Evolutionary conservation across 139 green algal genomes (phyloP).

Genomic region (Chlamydomonas incerta): DNA sequence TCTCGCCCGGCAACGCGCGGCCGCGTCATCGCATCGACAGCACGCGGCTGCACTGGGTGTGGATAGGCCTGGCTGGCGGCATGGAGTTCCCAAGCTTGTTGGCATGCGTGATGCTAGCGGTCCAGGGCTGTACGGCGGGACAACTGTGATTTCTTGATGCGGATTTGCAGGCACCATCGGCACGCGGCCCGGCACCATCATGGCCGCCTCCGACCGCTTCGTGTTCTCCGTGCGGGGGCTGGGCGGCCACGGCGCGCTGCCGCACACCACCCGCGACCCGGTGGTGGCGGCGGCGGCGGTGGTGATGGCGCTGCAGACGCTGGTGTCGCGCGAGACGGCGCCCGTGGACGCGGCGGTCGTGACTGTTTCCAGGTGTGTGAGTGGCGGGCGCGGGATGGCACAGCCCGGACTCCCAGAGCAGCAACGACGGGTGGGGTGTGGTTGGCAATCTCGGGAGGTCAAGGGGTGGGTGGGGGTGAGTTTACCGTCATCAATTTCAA

Average conservation of each 20-base stretch:
- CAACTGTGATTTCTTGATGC: too few relatives aligned
- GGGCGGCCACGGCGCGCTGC: slow-evolving; percentile 91
- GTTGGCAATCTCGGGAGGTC: too few relatives aligned
- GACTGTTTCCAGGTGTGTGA: slow-evolving; percentile 62
- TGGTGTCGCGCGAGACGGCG: slow-evolving; percentile 63
- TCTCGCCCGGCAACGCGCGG: too few relatives aligned
- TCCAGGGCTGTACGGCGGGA: background rate
- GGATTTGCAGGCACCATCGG: slow-evolving; percentile 68
- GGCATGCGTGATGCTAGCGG: too few relatives aligned
- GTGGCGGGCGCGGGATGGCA: background rate
- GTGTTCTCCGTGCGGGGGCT: slow-evolving; percentile 68
- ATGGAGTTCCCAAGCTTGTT: too few relatives aligned
- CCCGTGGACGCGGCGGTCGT: slow-evolving; percentile 86
- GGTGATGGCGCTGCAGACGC: slow-evolving; percentile 66
- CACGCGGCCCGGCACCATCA: slow-evolving; percentile 77
- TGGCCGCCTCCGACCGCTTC: slow-evolving; percentile 84
- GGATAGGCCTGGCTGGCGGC: too few relatives aligned
- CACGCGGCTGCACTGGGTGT: too few relatives aligned
- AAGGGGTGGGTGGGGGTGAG: too few relatives aligned
- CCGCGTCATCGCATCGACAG: too few relatives aligned
- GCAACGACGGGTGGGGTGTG: too few relatives aligned
- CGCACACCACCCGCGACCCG: slow-evolving; percentile 84
- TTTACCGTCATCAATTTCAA: too few relatives aligned
- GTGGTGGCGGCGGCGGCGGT: slow-evolving; percentile 78
- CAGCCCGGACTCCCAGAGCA: too few relatives aligned